Evolutionary conservation across 1,284 basidiomycete species (phyloP).

Genomic region (Blastosporella zonata): DNA sequence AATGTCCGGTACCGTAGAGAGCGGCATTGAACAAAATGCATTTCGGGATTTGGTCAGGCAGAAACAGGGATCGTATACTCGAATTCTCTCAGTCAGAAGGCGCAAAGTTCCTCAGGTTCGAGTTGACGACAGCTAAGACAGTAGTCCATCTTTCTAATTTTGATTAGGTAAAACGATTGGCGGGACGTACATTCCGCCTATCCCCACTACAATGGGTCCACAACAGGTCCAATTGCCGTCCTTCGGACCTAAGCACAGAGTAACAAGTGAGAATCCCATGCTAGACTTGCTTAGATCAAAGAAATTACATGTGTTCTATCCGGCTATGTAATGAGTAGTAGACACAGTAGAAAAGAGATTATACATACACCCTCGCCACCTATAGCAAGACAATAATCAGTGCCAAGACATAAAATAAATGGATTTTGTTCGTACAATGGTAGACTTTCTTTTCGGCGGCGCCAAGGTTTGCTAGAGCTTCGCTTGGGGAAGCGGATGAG

Average conservation of each 20-base stretch:
- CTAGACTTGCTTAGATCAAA: background rate
- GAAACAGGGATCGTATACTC: no score
- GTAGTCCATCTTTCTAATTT: background rate
- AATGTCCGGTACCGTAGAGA: no score
- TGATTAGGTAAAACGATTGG: background rate
- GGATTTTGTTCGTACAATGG: constrained; percentile 1
- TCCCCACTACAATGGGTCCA: background rate
- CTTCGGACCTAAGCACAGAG: background rate
- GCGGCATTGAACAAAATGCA: no score
- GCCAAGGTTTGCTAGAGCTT: background rate
- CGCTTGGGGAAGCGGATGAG: background rate
- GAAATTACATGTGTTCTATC: background rate
- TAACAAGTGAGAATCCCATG: background rate
- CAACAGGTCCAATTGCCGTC: constrained; percentile 1
- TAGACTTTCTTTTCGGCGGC: background rate
- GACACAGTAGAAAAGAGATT: background rate
- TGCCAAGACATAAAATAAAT: background rate
- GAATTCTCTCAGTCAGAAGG: background rate
- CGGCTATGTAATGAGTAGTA: background rate
- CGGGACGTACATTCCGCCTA: constrained; percentile 2
- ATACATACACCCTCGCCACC: constrained; percentile 4
- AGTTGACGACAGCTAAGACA: constrained; percentile 4
- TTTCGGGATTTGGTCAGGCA: no score
- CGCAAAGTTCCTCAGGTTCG: background rate
- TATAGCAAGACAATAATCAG: background rate